Percentiles rank a stretch among this genome's conserved stretches.
phyloP scores from a whole-genome alignment of 495 filamentous ascomycete genomes.

The Poronia punctata region DNA sequence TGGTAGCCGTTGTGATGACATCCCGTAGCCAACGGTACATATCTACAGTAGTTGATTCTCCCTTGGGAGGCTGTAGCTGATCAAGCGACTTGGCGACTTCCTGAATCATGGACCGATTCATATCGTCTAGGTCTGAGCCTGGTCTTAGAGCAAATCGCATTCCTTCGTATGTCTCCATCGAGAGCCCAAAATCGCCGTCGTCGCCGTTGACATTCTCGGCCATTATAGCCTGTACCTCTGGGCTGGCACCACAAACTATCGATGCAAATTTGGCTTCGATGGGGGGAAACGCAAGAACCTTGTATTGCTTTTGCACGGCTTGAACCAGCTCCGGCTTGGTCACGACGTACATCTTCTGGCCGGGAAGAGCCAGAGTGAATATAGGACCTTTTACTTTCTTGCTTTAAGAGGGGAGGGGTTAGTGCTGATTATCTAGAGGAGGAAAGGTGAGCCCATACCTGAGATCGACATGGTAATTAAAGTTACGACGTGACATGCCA shows the following conservation, averaged over 20 bases:
- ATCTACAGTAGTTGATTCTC: constrained; percentile 2
- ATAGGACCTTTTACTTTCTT: constrained; percentile 19
- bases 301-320: constrained; percentile 26
- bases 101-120: constrained; percentile 30
- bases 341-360: constrained; percentile 32
- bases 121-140: constrained; percentile 27
- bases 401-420: too few relatives aligned
- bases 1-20: constrained; percentile 43
- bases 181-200: constrained; percentile 25
- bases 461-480: constrained; percentile 16
- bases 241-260: constrained; percentile 24
- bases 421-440: too few relatives aligned
- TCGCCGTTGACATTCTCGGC: constrained; percentile 15
- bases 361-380: constrained; percentile 29
- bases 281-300: constrained; percentile 29
- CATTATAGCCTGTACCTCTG: constrained; percentile 20
- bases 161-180: constrained; percentile 21
- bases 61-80: constrained; percentile 7
- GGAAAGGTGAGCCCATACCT: too few relatives aligned
- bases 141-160: constrained; percentile 28
- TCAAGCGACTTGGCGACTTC: constrained; percentile 16
- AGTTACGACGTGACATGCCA: constrained; percentile 16
- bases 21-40: constrained; percentile 34
- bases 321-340: constrained; percentile 29
- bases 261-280: constrained; percentile 30